Evolutionary conservation across 1,284 basidiomycete genomes (phyloP).

Genomic region (Tranzscheliella williamsii): DNA sequence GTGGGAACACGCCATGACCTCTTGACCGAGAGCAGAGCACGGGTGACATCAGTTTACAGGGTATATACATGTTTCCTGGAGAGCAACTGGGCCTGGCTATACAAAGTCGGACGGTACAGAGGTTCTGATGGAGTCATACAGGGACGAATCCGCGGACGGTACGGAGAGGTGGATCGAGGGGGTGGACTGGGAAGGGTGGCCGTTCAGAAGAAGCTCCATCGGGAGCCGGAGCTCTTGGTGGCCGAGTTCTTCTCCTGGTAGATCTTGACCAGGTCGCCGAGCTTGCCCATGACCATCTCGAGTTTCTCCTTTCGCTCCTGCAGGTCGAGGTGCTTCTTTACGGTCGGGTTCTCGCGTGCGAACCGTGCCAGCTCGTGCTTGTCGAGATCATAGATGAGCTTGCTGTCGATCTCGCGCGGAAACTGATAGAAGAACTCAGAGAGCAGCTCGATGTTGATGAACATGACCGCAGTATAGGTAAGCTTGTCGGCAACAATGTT

Average conservation of each 20-base stretch:
- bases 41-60: no score
- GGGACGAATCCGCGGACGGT: no score
- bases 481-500: slow-evolving; percentile 96
- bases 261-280: slow-evolving; percentile 60
- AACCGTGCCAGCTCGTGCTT: slow-evolving; percentile 83
- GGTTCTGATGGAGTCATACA: no score
- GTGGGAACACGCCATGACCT: no score
- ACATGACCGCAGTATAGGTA: slow-evolving; percentile 93
- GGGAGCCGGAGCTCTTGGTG: slow-evolving; percentile 6
- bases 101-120: no score
- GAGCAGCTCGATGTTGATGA: slow-evolving; percentile 86
- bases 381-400: slow-evolving; percentile 86
- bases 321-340: slow-evolving; percentile 85
- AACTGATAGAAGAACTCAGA: slow-evolving; percentile 99
- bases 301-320: slow-evolving; percentile 97
- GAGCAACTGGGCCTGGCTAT: no score
- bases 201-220: slow-evolving; percentile 55
- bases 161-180: no score
- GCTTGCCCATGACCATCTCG: slow-evolving; percentile 59
- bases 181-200: no score
- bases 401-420: slow-evolving; percentile 94
- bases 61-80: no score
- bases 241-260: slow-evolving; percentile 56
- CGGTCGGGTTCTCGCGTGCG: slow-evolving; percentile 87
- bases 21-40: no score